Conservation (phyloP, 2,329 filamentous ascomycete species). For the Trichoderma sp. region DNA sequence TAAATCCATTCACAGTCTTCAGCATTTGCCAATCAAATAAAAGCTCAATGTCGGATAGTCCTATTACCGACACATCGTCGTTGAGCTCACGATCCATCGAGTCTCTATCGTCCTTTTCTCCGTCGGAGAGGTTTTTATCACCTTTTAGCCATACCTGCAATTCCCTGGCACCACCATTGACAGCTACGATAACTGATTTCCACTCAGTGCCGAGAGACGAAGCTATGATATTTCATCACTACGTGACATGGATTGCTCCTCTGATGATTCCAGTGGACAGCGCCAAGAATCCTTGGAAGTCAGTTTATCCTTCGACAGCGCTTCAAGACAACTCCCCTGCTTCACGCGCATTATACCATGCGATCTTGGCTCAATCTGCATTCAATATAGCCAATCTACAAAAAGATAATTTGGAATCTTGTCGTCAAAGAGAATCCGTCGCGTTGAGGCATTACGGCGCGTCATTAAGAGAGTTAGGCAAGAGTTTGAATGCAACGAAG, state of each 20-base stretch:
- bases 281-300: constrained; percentile 3
- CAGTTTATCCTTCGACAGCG: constrained; percentile 5
- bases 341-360: constrained; percentile 9
- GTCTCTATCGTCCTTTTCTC: not conserved
- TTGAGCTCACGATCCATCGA: not conserved
- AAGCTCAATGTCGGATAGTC: not conserved
- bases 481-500: not conserved
- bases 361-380: constrained; percentile 1
- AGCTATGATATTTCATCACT: constrained; percentile 7
- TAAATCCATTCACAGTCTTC: not conserved
- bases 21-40: not conserved
- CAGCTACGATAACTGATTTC: not conserved
- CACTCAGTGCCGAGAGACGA: not conserved
- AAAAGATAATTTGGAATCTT: not conserved
- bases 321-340: not conserved
- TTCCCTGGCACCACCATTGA: not conserved
- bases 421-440: not conserved
- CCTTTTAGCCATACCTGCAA: not conserved
- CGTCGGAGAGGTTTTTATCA: not conserved
- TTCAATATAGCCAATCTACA: not conserved
- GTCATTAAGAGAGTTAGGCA: not conserved
- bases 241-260: constrained; percentile 12
- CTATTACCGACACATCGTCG: not conserved
- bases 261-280: constrained; percentile 8
- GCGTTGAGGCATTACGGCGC: not conserved